Base-by-base conservation (phyloP, 2,329 filamentous ascomycete genomes). In the Dactylonectria estremocensis region DNA sequence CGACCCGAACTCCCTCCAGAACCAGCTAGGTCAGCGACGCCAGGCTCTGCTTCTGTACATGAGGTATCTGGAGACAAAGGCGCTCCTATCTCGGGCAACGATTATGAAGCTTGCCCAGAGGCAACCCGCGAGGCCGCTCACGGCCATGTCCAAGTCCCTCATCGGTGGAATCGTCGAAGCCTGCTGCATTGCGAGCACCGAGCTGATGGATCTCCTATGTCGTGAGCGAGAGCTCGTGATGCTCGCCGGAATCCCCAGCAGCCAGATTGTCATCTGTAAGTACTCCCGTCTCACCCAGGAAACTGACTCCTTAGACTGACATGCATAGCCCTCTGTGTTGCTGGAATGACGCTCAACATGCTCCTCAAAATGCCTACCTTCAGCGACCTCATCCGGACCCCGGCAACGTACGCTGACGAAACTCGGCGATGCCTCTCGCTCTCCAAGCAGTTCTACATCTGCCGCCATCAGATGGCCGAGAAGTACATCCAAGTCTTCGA, bases 61-160 rank as follows among this genome's bases (percentile, higher is more conserved):
- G 69, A 72, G 74, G 28, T 74, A 76, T 28, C 57, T 76, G 4
- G 74, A 76, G 20, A 66, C 66, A n/a, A 76, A 72, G 22, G 66
- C 69, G 1, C 59, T 76, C 2, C 61, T 76, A 0, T 71, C 70
- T 3, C 67, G 74, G 11, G 54, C 66, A 6, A 68, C 74, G 1
- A 72, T 76, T 9, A 72, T 76, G 69, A 72, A 74, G 64, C 52
- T 76, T 4, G 63, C 68, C 2, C 49, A 58, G 40, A 56, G 9
- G 5, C 57, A 68, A 14, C 2, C 63, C 16, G 49, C 58, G 0
- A 69, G 71, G 1, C 69, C 71, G 8, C 46, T 67, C 1, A 68
- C 69, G 0, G 35, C 68, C 6, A 60, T 76, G 7, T 65, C 73
- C 3, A 72, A 55, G 54, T 69, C 72, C 1, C 66, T 76, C 45